Conservation (phyloP, 164 flowering plant species). For the Piper longum region DNA sequence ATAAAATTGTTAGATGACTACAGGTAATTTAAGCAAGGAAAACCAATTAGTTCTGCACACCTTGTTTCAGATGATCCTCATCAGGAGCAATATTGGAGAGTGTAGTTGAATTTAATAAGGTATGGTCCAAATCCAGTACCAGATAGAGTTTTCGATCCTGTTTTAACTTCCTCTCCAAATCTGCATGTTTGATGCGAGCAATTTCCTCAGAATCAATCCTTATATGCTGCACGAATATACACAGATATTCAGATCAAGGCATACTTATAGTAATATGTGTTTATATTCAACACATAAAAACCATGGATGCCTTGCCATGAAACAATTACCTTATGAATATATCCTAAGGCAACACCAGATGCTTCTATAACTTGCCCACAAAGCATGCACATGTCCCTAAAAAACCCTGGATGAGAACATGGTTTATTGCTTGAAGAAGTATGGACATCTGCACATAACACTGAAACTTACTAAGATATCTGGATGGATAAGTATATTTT, state of each 20-base stretch:
- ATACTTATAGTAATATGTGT: not conserved
- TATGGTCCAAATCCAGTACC: slow-evolving; percentile 82
- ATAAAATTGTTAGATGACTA: no score
- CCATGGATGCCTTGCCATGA: not conserved
- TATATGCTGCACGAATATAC: slow-evolving; percentile 32
- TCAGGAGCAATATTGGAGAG: slow-evolving; percentile 32
- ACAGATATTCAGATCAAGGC: not conserved
- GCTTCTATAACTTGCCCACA: slow-evolving; percentile 52
- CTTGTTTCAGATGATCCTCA: slow-evolving; percentile 43
- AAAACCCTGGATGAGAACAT: slow-evolving; percentile 59
- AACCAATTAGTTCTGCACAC: not conserved
- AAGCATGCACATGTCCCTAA: slow-evolving; percentile 38
- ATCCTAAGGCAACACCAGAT: slow-evolving; percentile 57
- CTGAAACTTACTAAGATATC: not conserved
- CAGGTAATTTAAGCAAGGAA: no score
- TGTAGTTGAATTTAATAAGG: slow-evolving; percentile 63
- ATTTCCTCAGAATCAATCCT: slow-evolving; percentile 57
- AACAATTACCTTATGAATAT: slow-evolving; percentile 53
- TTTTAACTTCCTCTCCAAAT: slow-evolving; percentile 31
- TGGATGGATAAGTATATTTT: no score
- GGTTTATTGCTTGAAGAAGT: slow-evolving; percentile 5
- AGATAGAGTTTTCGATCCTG: slow-evolving; percentile 48
- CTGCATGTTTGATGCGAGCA: slow-evolving; percentile 38
- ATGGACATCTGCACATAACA: not conserved
- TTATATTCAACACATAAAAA: not conserved